A percentile compares a stretch with the other conserved stretches of the same genome.
Evolutionary conservation across 23 red algal genomes (phyloP).

Genomic region (Gracilaria caudata): DNA sequence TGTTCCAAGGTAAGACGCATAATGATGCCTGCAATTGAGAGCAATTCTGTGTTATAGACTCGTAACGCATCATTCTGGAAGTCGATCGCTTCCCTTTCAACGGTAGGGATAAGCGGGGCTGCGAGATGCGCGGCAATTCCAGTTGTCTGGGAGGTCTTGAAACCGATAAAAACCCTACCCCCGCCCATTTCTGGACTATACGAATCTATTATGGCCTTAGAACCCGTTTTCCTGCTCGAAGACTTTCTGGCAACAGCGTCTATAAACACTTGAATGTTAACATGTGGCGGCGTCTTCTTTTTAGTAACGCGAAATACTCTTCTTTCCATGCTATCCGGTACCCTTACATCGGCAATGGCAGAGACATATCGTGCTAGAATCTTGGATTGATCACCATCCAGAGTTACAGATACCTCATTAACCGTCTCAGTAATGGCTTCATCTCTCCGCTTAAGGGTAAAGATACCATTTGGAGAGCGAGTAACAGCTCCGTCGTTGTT

Average conservation of each 20-base stretch:
- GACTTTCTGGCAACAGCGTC: conserved; percentile 35
- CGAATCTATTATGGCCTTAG: conserved; percentile 17
- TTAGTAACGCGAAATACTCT: conserved; percentile 77
- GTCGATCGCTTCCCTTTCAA: conserved; percentile 79
- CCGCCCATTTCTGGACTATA: conserved; percentile 52
- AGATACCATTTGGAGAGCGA: conserved; percentile 46
- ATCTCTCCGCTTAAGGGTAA: conserved; percentile 25
- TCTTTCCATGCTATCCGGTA: conserved; percentile 27
- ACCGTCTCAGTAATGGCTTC: conserved; percentile 42
- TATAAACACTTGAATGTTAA: conserved; percentile 65
- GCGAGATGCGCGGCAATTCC: conserved; percentile 73
- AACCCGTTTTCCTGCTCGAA: not conserved
- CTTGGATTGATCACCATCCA: conserved; percentile 18
- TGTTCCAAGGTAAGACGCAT: conserved; percentile 66
- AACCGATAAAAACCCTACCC: conserved; percentile 78
- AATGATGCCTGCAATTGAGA: conserved; percentile 44
- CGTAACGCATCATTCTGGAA: conserved; percentile 63
- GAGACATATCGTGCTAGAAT: conserved; percentile 50
- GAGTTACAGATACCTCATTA: conserved; percentile 31
- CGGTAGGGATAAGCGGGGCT: conserved; percentile 68
- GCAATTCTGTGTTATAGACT: conserved; percentile 67
- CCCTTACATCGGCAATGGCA: conserved; percentile 45
- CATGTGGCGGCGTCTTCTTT: conserved; percentile 43
- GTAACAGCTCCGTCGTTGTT: conserved; percentile 43
- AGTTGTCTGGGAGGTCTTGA: conserved; percentile 79